Evolutionary conservation across 805 yeast genomes (phyloP).

Genomic region (Saccharomycopsis synnaedendra): DNA sequence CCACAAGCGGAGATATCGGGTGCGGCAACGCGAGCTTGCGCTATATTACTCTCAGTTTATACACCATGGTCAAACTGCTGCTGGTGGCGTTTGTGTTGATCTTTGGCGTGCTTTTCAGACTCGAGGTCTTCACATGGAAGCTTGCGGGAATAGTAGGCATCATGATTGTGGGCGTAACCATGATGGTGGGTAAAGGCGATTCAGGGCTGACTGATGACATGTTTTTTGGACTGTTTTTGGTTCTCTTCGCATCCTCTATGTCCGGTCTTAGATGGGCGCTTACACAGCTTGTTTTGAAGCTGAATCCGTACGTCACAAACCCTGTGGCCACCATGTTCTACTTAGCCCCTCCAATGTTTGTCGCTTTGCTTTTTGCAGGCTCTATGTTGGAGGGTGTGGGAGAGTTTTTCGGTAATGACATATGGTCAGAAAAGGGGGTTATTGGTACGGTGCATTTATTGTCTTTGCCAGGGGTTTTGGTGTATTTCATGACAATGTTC

Average conservation of each 20-base stretch:
- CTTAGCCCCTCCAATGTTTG: constrained; percentile 75
- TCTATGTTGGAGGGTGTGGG: constrained; percentile 44
- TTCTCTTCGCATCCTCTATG: constrained; percentile 65
- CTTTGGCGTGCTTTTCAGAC: constrained; percentile 72
- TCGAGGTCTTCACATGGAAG: constrained; percentile 65
- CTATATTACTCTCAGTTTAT: constrained; percentile 69
- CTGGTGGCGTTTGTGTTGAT: constrained; percentile 79
- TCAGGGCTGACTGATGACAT: constrained; percentile 19
- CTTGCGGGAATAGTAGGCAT: constrained; percentile 57
- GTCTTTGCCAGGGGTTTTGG: constrained; percentile 74
- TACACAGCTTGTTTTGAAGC: constrained; percentile 70
- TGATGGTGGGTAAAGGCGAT: constrained; percentile 55
- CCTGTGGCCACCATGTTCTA: constrained; percentile 79
- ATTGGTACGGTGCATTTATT: constrained; percentile 44
- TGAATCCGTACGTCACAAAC: constrained; percentile 47
- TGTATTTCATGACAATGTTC: constrained; percentile 80
- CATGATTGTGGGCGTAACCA: constrained; percentile 74
- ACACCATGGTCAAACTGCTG: constrained; percentile 89
- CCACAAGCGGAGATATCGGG: constrained; percentile 91
- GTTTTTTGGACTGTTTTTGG: constrained; percentile 56
- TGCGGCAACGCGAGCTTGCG: constrained; percentile 77
- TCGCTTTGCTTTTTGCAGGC: constrained; percentile 51
- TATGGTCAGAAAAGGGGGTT: constrained; percentile 59
- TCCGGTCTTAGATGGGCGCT: constrained; percentile 94
- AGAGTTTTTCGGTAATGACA: constrained; percentile 37